Conservation (phyloP, 2,329 filamentous ascomycete species). For the Phialocephala subalpina region DNA sequence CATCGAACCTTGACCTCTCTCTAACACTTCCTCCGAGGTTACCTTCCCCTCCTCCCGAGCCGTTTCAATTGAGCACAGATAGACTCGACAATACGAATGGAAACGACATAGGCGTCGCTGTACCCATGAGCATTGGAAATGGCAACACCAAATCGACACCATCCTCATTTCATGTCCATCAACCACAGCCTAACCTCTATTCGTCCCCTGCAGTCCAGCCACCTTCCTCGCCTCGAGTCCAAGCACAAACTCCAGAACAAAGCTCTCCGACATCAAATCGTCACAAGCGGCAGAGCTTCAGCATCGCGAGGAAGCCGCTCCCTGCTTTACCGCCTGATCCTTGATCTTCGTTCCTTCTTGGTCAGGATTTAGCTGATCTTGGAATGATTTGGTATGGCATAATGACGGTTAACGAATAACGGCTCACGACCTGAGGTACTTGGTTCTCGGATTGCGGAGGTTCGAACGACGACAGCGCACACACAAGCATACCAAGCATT, state of each 20-base stretch:
- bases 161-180: background rate
- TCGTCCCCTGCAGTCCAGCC: background rate
- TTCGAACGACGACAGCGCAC: background rate
- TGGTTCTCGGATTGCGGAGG: background rate
- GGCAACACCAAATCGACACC: background rate
- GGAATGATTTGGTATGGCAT: too few species aligned
- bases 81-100: background rate
- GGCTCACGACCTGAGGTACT: background rate
- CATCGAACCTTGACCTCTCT: background rate
- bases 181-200: background rate
- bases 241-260: background rate
- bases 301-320: conserved; percentile 50
- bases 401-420: background rate
- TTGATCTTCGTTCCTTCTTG: background rate
- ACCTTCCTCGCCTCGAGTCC: background rate
- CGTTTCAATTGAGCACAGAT: background rate
- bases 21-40: background rate
- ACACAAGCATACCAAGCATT: too few species aligned
- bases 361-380: background rate
- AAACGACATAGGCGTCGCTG: background rate
- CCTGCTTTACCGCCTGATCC: conserved; percentile 49
- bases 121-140: background rate
- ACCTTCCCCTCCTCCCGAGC: background rate
- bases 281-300: conserved; percentile 21
- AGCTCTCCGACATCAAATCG: background rate